Base-by-base conservation (phyloP, 2,329 filamentous ascomycete species). In the Verticillium albo-atrum region DNA sequence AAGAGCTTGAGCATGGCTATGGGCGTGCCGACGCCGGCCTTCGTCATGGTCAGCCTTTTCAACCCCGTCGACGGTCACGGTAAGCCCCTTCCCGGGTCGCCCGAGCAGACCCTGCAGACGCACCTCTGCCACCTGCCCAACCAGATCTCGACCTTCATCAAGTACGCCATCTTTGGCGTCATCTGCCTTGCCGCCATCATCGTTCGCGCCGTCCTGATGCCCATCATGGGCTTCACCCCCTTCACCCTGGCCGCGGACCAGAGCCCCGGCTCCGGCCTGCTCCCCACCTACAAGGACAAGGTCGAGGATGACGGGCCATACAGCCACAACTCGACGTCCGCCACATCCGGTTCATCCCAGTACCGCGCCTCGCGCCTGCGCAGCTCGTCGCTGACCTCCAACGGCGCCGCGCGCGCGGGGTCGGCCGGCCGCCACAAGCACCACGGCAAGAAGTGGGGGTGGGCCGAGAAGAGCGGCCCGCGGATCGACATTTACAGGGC, bases 1-100 rank as follows among this genome's bases (percentile, higher is more conserved):
- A 99, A 99, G 77, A 93, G 89, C 69, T 86, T 96, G 65, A 96
- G 89, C 68, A 97, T 94, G 92, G 92, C 92, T 20, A 98, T 98
- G 95, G 93, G 95, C 9, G 90, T 99, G 1, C 84, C 91, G 1
- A 88, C 84, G 6, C 95, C 95, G 0, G 95, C 92, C 0, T 95
- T 99, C 66, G 79, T 95, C 63, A 87, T 97, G 76, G 84, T 92
- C 47, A 97, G 92, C 71, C 79, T 99, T 59, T 97, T 92, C 85
- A 98, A 99, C 70, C 95, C 95, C 0, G 82, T 98, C 58, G 89
- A 93, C 66, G 77, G 76, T 56, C 72, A 76, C 54, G 85, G 80
- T 56, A 77, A 77, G 23, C 76, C 83, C 1, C 65, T 85, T 0
- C 72, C 74, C 0, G 73, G 76, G 6, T 68, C 75, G 6, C 72